phyloP scores from a whole-genome alignment of 148 eudicot species.

The Spergularia marina region DNA sequence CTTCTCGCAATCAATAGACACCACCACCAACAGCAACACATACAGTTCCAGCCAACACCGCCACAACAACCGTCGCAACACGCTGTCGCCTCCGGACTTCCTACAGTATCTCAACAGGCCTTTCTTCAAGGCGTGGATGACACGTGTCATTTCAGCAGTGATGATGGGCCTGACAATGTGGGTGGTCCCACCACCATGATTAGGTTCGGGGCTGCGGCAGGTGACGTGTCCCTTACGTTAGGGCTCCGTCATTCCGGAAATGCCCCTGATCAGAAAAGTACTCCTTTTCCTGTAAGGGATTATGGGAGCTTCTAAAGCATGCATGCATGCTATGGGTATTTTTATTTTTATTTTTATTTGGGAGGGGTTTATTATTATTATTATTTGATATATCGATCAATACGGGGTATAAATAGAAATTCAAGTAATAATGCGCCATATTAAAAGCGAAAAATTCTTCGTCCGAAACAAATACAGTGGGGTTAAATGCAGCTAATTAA shows the following conservation, averaged over 20 bases:
- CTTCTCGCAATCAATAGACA: constrained; percentile 21
- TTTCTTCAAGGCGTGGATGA: constrained; percentile 10
- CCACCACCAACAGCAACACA: constrained; percentile 14
- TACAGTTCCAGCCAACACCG: not conserved
- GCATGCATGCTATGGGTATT: too few relatives aligned
- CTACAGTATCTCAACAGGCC: not conserved
- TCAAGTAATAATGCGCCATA: too few relatives aligned
- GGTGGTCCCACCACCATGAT: constrained; percentile 43
- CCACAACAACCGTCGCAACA: constrained; percentile 5
- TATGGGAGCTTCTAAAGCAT: constrained; percentile 39
- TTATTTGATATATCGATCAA: too few relatives aligned
- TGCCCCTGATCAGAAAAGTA: constrained; percentile 45
- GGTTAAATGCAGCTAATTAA: too few relatives aligned
- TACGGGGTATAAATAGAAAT: too few relatives aligned
- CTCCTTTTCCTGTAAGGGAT: constrained; percentile 28
- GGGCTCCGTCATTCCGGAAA: constrained; percentile 85
- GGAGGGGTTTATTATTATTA: not conserved
- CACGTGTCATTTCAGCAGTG: constrained; percentile 13
- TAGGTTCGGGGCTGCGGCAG: constrained; percentile 48
- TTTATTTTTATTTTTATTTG: not conserved
- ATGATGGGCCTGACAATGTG: constrained; percentile 14
- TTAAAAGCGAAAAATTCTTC: too few relatives aligned
- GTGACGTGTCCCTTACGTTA: constrained; percentile 79
- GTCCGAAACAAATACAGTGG: too few relatives aligned
- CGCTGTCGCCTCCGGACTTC: constrained; percentile 3